Conservation (phyloP, 805 yeast genomes). For the Zygoascus bituminiphila region DNA sequence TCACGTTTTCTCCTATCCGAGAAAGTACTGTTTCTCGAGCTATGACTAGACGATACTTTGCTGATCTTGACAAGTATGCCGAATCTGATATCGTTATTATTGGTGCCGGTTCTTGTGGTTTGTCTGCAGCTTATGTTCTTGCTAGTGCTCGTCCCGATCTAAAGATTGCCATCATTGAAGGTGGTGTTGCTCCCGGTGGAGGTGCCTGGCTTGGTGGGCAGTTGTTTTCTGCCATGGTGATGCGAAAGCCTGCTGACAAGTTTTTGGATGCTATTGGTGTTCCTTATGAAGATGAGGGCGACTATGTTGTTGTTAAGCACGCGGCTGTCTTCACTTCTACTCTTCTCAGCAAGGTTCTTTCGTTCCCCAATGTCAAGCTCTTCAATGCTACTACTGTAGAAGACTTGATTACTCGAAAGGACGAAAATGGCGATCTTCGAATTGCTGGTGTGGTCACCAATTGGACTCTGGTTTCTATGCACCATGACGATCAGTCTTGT, state of each 20-base stretch:
- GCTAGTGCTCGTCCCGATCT: conserved; percentile 70
- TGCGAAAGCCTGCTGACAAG: conserved; percentile 70
- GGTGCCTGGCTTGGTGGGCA: conserved; percentile 77
- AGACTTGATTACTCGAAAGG: conserved; percentile 66
- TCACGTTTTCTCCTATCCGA: conserved; percentile 62
- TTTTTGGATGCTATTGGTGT: conserved; percentile 57
- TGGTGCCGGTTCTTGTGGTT: conserved; percentile 74
- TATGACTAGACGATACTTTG: conserved; percentile 67
- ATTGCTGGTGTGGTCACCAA: conserved; percentile 77
- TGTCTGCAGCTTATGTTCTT: conserved; percentile 65
- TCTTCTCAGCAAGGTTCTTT: conserved; percentile 56
- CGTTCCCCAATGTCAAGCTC: conserved; percentile 65
- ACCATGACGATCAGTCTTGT: conserved; percentile 69
- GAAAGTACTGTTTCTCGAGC: conserved; percentile 76
- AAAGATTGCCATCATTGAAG: conserved; percentile 65
- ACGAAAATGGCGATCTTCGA: conserved; percentile 49
- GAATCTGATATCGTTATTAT: conserved; percentile 67
- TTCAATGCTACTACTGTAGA: conserved; percentile 78
- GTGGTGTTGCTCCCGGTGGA: conserved; percentile 71
- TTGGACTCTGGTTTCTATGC: conserved; percentile 72
- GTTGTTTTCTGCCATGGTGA: conserved; percentile 67
- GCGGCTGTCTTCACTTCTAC: conserved; percentile 73
- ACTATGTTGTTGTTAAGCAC: conserved; percentile 70
- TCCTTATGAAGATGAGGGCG: conserved; percentile 71
- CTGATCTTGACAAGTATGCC: conserved; percentile 64